Base-by-base conservation (phyloP, 108 stramenopile species). In the Cyclotella choctawhatcheeana region DNA sequence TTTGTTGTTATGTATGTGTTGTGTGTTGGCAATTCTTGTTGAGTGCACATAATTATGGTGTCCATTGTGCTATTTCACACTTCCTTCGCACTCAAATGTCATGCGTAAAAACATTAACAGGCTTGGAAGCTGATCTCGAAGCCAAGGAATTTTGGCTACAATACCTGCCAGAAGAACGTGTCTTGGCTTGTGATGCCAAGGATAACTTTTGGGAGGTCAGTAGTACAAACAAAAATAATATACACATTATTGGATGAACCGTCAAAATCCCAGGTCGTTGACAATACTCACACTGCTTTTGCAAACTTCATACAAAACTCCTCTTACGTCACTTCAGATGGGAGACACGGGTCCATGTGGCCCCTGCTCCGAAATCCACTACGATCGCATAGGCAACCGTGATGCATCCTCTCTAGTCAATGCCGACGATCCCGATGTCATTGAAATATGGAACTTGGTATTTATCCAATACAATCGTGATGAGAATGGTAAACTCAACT, bases 141-240 rank as follows among this genome's bases (percentile, higher is more conserved):
- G 96, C 97, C 21, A 79, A 80, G 51, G 79, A 90, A 18, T 83
- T 91, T 37, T 98, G 89, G 91, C 61, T 90, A 22, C 55, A 88
- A 45, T 89, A 87, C 73, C 71, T 93, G 43, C 88, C 91, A 10
- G 64, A 73, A 14, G 85, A 89, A 26, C 82, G 90, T 10, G 95
- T 98, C 24, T 85, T 99, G 67, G 90, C 90, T 8, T 96, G 94
- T 62, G 80, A 76, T 76, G 93, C 92, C 45, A 82, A 69, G 66
- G 96, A 99, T 74, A 99, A 99, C 83, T 99, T 99, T 86, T 99
- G 99, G 99, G 99, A 99, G 92, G 95, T 90, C 64, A 50, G 81
- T 69, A 35, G 12, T 5, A 18, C 1, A 37, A 22, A 21, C 1
- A n/a, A 44, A 6, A 14, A 26, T 31, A 29, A 27, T n/a, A n/a